Percentiles rank a stretch among this genome's conserved stretches.
Evolutionary conservation across 208 protist genomes (phyloP).

Genomic region (Endotrypanum monterogeii): DNA sequence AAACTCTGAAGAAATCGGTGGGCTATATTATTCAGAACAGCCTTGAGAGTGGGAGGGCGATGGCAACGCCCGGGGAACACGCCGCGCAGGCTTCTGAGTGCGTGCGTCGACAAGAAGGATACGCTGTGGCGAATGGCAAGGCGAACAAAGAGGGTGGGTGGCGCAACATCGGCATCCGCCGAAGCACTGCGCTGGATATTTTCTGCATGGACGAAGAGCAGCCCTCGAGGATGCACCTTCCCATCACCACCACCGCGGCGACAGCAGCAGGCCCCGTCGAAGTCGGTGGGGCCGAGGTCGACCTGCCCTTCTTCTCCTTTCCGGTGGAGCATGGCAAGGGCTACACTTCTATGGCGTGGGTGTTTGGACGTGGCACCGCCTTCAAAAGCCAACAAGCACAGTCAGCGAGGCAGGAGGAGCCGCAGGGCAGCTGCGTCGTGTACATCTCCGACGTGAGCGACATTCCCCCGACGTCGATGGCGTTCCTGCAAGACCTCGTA

Average conservation of each 20-base stretch:
- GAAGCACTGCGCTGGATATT: constrained; percentile 81
- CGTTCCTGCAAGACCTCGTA: constrained; percentile 72
- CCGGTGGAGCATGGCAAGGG: constrained; percentile 74
- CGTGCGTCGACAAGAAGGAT: constrained; percentile 16
- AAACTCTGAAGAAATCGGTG: constrained; percentile 40
- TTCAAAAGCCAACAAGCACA: constrained; percentile 44
- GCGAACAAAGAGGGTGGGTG: constrained; percentile 29
- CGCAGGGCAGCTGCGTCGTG: constrained; percentile 59
- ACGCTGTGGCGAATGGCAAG: constrained; percentile 11
- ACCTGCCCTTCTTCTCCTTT: constrained; percentile 67
- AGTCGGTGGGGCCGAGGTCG: neutral
- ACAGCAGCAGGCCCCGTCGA: constrained; percentile 1
- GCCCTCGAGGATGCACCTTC: constrained; percentile 51
- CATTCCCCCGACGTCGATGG: constrained; percentile 56
- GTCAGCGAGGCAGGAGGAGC: neutral
- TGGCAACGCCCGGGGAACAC: constrained; percentile 28
- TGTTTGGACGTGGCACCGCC: constrained; percentile 73
- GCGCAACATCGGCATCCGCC: constrained; percentile 78
- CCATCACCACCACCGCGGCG: constrained; percentile 26
- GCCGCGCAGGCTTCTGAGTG: constrained; percentile 24
- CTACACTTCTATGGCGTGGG: constrained; percentile 85
- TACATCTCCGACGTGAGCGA: constrained; percentile 84
- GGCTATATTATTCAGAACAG: constrained; percentile 86
- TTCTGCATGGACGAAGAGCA: constrained; percentile 54
- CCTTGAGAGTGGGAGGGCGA: constrained; percentile 25